Base-by-base conservation (phyloP, 768 basidiomycete genomes). In the Lactarius deliciosus region DNA sequence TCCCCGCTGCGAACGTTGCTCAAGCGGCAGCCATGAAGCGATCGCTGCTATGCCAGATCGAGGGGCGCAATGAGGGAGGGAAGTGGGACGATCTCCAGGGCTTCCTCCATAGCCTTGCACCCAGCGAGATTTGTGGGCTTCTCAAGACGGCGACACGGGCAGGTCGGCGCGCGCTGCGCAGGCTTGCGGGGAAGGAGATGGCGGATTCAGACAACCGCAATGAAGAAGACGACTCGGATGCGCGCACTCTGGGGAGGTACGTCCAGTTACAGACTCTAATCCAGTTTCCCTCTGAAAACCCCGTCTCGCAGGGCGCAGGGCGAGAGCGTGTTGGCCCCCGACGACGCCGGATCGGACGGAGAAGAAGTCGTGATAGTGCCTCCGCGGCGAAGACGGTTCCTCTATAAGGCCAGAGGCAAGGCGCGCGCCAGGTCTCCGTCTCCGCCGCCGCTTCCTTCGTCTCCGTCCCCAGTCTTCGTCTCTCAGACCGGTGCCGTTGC, bases 381-480 rank as follows among this genome's bases (percentile, higher is more conserved):
- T 13, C 10, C 25, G 13, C 50, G 50, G 22, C 22, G 11, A 15
- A 28, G 22, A 18, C 30, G 8, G 55, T 56, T 56, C 9, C 55
- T 34, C 30, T 22, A 56, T 53, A 56, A 56, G 36, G 61, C 47
- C 53, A 63, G 56, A 55, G 61, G 61, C 50, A 56, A 40, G 38
- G 61, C 54, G 15, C 20, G 61, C 54, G 47, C 61, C 18, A 3
- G 36, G 18, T 36, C 61, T 22, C 47, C 53, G n/a, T 54, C 54
- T 55, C 54, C 54, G 30, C 28, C 3, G 28, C 30, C 7, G 30
- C 30, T 32, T 55, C 16, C 54, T 34, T 32, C 18, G 20, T 30
- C 55, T 56, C 55, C 55, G 30, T 5, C 61, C 13, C 32, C 34
- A 34, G 22, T 32, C 34, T 36, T 34, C 54, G 18, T 34, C 53